Conservation (phyloP, 1,284 basidiomycete genomes). For the Coniophora puteana region DNA sequence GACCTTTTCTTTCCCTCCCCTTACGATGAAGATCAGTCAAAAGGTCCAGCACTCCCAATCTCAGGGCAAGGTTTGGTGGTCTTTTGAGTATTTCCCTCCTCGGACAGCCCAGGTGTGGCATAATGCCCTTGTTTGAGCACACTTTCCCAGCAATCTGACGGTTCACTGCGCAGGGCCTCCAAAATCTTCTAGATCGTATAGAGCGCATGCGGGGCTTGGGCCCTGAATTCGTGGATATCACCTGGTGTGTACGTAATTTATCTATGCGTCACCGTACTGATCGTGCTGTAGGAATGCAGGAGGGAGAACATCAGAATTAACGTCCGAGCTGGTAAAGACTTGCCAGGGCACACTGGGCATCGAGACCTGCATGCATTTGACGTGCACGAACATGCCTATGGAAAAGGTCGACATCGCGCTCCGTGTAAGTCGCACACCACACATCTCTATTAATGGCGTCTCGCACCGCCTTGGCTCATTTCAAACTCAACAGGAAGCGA, state of each 20-base stretch:
- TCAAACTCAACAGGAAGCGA: slow-evolving; percentile 69
- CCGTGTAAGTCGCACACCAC: slow-evolving; percentile 46
- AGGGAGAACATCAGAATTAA: slow-evolving; percentile 89
- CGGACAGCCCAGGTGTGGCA: slow-evolving; percentile 82
- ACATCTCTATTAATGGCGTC: slow-evolving; percentile 9
- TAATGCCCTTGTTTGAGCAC: neutral
- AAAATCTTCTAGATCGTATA: slow-evolving; percentile 95
- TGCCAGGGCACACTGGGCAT: slow-evolving; percentile 90
- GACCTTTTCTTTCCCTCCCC: slow-evolving; percentile 12
- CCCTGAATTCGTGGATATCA: slow-evolving; percentile 98
- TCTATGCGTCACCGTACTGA: slow-evolving; percentile 6
- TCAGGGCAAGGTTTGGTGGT: slow-evolving; percentile 89
- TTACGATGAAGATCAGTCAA: slow-evolving; percentile 83
- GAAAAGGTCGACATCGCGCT: slow-evolving; percentile 93
- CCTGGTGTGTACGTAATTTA: slow-evolving; percentile 60
- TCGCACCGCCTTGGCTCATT: slow-evolving; percentile 12
- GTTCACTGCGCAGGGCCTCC: slow-evolving; percentile 68
- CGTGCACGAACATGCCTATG: slow-evolving; percentile 96
- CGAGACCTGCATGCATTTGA: slow-evolving; percentile 98
- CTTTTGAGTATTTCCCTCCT: slow-evolving; percentile 96
- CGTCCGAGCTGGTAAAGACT: slow-evolving; percentile 94
- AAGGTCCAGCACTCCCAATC: slow-evolving; percentile 82
- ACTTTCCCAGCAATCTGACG: slow-evolving; percentile 1
- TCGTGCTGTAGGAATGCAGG: slow-evolving; percentile 79
- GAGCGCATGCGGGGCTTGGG: slow-evolving; percentile 96